A percentile compares a stretch with the other conserved stretches of the same genome.
These are phyloP conservation scores for Coemansia sp. DNA, from an alignment of 192 early-diverging fungal genomes.

Conservation along the genomic window DNA sequence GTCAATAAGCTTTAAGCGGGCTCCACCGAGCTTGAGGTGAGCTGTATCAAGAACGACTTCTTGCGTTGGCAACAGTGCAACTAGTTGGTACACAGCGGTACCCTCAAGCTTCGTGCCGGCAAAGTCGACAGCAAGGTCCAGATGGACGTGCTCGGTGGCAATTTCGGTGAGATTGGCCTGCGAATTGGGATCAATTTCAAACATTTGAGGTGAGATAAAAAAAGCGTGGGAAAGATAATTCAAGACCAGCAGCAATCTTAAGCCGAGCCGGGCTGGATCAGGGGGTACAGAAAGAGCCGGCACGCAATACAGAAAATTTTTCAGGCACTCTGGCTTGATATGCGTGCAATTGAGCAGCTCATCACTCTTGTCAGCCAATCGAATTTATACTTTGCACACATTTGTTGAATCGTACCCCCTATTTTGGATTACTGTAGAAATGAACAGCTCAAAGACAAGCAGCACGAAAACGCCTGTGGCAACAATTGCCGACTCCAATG, in stretches of 20 bases:
- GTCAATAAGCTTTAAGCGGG: constrained; percentile 8
- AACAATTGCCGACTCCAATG: constrained; percentile 67
- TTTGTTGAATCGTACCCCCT: background rate
- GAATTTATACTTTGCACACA: background rate
- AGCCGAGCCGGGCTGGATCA: background rate
- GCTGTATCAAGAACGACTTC: constrained; percentile 71
- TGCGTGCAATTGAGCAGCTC: background rate
- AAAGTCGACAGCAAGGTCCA: constrained; percentile 80
- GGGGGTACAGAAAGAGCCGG: background rate
- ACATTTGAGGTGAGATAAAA: constrained; percentile 19
- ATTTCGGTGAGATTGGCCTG: constrained; percentile 77
- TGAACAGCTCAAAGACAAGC: constrained; percentile 24
- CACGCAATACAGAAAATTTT: background rate
- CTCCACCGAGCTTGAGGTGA: constrained; percentile 21
- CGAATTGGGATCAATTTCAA: constrained; percentile 74
- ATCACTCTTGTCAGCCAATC: background rate
- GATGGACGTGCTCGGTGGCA: constrained; percentile 69
- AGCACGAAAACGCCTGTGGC: constrained; percentile 41
- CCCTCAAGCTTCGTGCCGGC: constrained; percentile 63
- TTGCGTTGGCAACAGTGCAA: constrained; percentile 55
- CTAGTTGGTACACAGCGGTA: constrained; percentile 60
- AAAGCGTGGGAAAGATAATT: background rate
- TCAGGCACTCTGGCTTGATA: background rate
- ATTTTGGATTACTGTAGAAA: background rate
- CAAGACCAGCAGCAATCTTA: background rate